phyloP scores from a whole-genome alignment of 768 basidiomycete genomes.

The Paxillus rubicundulus region DNA sequence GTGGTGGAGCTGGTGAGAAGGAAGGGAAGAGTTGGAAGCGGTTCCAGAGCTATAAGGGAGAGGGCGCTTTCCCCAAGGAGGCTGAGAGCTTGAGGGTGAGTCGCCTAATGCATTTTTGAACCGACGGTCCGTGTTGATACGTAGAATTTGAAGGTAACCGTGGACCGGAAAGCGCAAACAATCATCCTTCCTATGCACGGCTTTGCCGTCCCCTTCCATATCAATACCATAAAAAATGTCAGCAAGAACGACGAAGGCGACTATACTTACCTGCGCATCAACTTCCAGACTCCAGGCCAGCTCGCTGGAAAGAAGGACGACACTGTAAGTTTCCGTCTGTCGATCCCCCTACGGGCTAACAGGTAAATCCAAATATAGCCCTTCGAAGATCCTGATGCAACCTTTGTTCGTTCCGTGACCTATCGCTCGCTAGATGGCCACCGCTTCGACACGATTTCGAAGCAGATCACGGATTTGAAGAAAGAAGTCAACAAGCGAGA shows the following conservation, averaged over 20 bases:
- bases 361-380: slow-evolving; percentile 47
- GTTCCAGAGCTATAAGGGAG: slow-evolving; percentile 96
- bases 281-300: slow-evolving; percentile 98
- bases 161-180: slow-evolving; percentile 88
- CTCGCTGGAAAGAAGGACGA: slow-evolving; percentile 98
- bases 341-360: slow-evolving; percentile 5
- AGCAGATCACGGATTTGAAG: slow-evolving; percentile 92
- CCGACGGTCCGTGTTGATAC: slow-evolving; percentile 8
- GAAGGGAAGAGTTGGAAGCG: slow-evolving; percentile 93
- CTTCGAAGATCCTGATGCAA: slow-evolving; percentile 94
- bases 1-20: slow-evolving; percentile 68
- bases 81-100: slow-evolving; percentile 77
- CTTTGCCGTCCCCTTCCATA: slow-evolving; percentile 95
- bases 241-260: slow-evolving; percentile 98
- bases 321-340: slow-evolving; percentile 52
- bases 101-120: slow-evolving; percentile 6
- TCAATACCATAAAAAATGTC: slow-evolving; percentile 96
- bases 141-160: slow-evolving; percentile 60
- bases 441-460: slow-evolving; percentile 85
- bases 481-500: slow-evolving; percentile 97
- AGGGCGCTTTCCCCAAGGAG: slow-evolving; percentile 84
- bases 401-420: slow-evolving; percentile 92
- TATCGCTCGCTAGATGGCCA: slow-evolving; percentile 89
- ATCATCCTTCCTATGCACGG: slow-evolving; percentile 93
- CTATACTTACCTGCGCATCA: slow-evolving; percentile 90